Conservation (phyloP, 2,329 filamentous ascomycete species). For the Hymenotorrendiella dingleyae region DNA sequence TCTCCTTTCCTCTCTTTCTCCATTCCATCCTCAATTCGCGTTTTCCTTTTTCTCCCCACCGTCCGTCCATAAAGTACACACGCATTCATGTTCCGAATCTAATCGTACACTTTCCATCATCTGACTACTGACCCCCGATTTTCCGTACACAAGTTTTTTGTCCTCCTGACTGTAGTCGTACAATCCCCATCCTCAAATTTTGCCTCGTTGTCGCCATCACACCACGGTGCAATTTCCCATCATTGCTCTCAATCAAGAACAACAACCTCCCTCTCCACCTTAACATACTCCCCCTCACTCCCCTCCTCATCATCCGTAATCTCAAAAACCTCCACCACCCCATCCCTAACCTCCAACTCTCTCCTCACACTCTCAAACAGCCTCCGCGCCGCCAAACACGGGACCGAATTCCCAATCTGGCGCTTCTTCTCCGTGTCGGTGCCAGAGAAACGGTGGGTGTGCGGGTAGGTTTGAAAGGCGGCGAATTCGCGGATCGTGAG, state of each 20-base stretch:
- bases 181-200: too few species aligned
- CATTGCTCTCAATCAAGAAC: background rate
- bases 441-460: constrained; percentile 47
- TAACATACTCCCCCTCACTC: background rate
- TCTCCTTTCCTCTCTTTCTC: too few species aligned
- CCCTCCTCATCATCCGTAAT: background rate
- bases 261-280: background rate
- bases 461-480: constrained; percentile 62
- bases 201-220: too few species aligned
- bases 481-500: constrained; percentile 65
- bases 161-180: too few species aligned
- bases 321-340: background rate
- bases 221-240: too few species aligned
- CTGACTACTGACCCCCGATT: too few species aligned
- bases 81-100: too few species aligned
- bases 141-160: too few species aligned
- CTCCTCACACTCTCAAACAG: constrained; percentile 21
- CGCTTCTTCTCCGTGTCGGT: constrained; percentile 38
- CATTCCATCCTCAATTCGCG: too few species aligned
- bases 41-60: too few species aligned
- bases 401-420: constrained; percentile 76
- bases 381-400: constrained; percentile 48
- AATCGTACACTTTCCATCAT: too few species aligned
- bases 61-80: too few species aligned
- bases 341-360: constrained; percentile 1